phyloP scores from a whole-genome alignment of 2,329 filamentous ascomycete species.

The Fusarium torulosum region DNA sequence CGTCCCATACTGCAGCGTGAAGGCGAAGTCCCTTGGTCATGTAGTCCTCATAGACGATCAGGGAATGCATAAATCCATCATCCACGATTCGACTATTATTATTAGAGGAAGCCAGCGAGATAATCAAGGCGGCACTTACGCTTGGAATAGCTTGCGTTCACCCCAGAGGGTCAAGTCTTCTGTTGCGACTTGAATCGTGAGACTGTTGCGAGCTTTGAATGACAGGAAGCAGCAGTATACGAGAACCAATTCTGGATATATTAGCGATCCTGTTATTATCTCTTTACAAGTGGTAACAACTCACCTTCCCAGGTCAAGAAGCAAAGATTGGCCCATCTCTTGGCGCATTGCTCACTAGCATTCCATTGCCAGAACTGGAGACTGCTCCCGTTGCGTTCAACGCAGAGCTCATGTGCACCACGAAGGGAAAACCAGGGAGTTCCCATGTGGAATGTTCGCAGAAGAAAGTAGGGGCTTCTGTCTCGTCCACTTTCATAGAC shows the following conservation, averaged over 20 bases:
- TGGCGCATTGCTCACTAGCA: slow-evolving; percentile 56
- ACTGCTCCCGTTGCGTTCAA: slow-evolving; percentile 62
- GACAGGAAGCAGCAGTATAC: slow-evolving; percentile 70
- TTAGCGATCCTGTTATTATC: slow-evolving; percentile 12
- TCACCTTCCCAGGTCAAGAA: slow-evolving; percentile 73
- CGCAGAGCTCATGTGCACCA: slow-evolving; percentile 67
- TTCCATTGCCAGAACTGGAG: slow-evolving; percentile 68
- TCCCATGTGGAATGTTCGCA: slow-evolving; percentile 58
- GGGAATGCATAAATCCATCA: slow-evolving; percentile 65
- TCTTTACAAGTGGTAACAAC: slow-evolving; percentile 13
- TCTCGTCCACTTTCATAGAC: slow-evolving; percentile 62
- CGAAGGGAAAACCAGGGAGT: slow-evolving; percentile 61
- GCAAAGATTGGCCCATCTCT: slow-evolving; percentile 66
- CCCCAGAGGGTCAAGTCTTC: slow-evolving; percentile 62
- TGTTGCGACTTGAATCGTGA: slow-evolving; percentile 59
- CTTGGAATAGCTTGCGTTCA: slow-evolving; percentile 68
- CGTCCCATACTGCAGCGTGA: slow-evolving; percentile 68
- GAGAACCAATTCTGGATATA: slow-evolving; percentile 66
- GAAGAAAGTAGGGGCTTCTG: slow-evolving; percentile 60
- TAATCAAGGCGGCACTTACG: slow-evolving; percentile 56
- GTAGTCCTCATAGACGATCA: slow-evolving; percentile 66
- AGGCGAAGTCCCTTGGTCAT: slow-evolving; percentile 64
- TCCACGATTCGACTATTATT: slow-evolving; percentile 65
- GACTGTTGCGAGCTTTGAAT: slow-evolving; percentile 64
- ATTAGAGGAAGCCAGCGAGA: slow-evolving; percentile 15